These are phyloP conservation scores for Kwoniella mangroviensis DNA, from an alignment of 768 basidiomycete genomes.

Conservation along the genomic window DNA sequence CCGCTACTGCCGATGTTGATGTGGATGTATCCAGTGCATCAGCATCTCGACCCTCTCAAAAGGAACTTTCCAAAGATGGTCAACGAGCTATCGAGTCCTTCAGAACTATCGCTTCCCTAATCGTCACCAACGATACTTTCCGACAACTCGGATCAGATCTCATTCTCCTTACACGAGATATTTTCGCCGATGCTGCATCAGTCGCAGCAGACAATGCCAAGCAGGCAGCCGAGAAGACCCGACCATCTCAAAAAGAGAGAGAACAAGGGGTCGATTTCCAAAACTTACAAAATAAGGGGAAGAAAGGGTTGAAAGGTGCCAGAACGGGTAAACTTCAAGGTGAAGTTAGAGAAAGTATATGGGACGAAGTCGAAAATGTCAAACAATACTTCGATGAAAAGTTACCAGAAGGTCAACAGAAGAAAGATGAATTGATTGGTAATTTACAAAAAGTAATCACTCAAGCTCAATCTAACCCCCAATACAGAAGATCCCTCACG, in stretches of 20 bases:
- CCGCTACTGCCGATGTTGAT: conserved; percentile 54
- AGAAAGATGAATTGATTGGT: conserved; percentile 57
- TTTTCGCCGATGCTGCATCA: conserved; percentile 59
- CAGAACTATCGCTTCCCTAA: conserved; percentile 55
- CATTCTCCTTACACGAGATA: conserved; percentile 56
- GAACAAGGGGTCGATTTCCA: conserved; percentile 57
- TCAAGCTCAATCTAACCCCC: conserved; percentile 56
- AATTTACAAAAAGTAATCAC: conserved; percentile 56
- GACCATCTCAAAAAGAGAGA: conserved; percentile 52
- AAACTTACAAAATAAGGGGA: conserved; percentile 53
- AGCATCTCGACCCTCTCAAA: conserved; percentile 26
- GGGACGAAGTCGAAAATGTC: conserved; percentile 45
- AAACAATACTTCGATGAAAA: conserved; percentile 59
- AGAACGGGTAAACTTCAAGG: conserved; percentile 56
- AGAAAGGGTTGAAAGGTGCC: conserved; percentile 53
- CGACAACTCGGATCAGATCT: conserved; percentile 56
- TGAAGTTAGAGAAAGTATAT: conserved; percentile 50
- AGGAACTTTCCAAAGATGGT: conserved; percentile 54
- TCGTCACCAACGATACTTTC: conserved; percentile 58
- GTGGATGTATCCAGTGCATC: conserved; percentile 41
- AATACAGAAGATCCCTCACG: conserved; percentile 57
- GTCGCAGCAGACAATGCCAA: conserved; percentile 57
- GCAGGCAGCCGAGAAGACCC: conserved; percentile 49
- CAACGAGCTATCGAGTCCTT: conserved; percentile 53
- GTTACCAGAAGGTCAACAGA: conserved; percentile 57